Base-by-base conservation (phyloP, 768 basidiomycete genomes). In the Hericium erinaceus region DNA sequence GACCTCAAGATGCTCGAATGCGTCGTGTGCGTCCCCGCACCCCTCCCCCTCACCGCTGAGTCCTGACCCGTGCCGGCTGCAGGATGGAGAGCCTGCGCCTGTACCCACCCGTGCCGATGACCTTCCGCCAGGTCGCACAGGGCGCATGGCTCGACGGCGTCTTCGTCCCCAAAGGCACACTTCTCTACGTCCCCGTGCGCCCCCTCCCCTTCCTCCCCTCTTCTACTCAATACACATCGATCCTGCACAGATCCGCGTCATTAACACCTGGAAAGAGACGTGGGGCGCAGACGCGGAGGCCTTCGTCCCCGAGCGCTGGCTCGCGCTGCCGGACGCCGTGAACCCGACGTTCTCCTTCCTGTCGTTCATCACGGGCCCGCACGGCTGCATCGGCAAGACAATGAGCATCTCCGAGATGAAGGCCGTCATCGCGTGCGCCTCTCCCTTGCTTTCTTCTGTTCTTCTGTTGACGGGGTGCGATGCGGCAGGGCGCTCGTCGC, bases 251-350 rank as follows among this genome's bases (percentile, higher is more conserved):
- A 79, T 80, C 54, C 74, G 77, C 39, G 75, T 74, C 4, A 67
- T 79, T 48, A 81, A 81, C 60, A 79, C 77, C 1, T 77, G 74
- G 72, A 75, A 74, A 54, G 72, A 68, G 12, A 59, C 77, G 11
- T 81, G 78, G 79, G 79, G 79, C 13, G 72, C 73, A 50, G 77
- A 81, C 57, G 78, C 78, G 2, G 76, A 78, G 61, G 74, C 76
- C 75, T 77, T 79, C 65, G 71, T 67, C 33, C 80, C 79, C 1
- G 66, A 66, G 12, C 74, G 80, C 40, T 80, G 79, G 79, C 69
- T 75, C 7, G 64, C 72, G 56, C 70, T 74, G 1, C 74, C 44
- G 44, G 44, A 46, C n/a, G 11, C n/a, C n/a, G n/a, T 72, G 63
- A 70, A 73, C 60, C 56, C 74, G 0, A 64, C 67, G 1, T 72